Evolutionary conservation across 2,329 filamentous ascomycete species (phyloP), one percentile per base, ranked within the genome.

Genomic region (Whalleya microplaca): DNA sequence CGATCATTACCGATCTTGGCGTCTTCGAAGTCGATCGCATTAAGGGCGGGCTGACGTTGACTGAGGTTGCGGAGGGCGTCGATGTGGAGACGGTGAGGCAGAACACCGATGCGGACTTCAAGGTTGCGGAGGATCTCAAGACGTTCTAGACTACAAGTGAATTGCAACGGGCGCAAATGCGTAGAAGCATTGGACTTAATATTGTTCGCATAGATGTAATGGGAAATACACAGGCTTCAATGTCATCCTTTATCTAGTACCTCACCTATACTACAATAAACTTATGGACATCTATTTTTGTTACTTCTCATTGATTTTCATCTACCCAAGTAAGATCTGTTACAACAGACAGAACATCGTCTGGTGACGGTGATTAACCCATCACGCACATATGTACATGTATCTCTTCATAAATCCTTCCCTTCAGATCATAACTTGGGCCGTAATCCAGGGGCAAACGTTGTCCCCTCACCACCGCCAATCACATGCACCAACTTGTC

Each of bases 1-100:
- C 85, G 2, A 88, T 90, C 55, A 89, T 90, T 55, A 90, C 87
- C 0, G 87, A 95, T 63, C 72, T 94, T 69, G 87, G 87, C 59
- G 89, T 92, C 4, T 89, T 90, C 71, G 78, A 89, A 66, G 86
- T 90, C 7, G 84, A 89, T 64, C 80, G 88, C 41, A 72, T 72
- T 27, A 82, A 83, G 19, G 87, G 87, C 1, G 80, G 77, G 0
- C 69, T 91, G 41, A 89, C 85, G 0, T 76, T 92, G 48, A 89
- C 87, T 0, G 89, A 92, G 73, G 71, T 91, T 16, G 89, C 89
- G 1, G 85, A 86, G 1, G 87, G 85, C 0, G 84, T 91, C 0
- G 80, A 80, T 12, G 79, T 91, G 1, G 87, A 92, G 29, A 85
- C 90, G 59, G 81, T 92, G 2, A 83, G 76, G 74, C 76, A 78